These are phyloP conservation scores for Xylariales sp. DNA, from an alignment of 2,329 filamentous ascomycete species.

Conservation along the genomic window DNA sequence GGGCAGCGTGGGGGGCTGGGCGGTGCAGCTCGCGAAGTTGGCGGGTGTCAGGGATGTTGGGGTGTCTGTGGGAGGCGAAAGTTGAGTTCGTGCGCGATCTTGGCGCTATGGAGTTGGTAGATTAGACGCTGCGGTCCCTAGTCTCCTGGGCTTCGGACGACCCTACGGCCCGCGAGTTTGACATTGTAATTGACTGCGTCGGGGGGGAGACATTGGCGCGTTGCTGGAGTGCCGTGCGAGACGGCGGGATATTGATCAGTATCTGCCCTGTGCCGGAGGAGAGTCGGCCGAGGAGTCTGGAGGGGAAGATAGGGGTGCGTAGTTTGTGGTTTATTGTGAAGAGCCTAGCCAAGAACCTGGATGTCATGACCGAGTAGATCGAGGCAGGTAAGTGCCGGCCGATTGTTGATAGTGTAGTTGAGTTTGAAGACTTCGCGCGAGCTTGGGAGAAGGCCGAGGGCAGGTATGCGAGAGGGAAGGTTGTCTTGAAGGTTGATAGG, in stretches of 20 bases:
- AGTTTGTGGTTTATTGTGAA: not conserved
- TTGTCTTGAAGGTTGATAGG: not conserved
- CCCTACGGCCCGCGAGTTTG: not conserved
- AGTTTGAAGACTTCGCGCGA: not conserved
- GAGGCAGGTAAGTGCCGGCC: not conserved
- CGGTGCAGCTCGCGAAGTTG: not conserved
- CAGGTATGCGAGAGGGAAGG: constrained; percentile 8
- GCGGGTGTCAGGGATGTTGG: not conserved
- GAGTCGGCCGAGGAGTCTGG: not conserved
- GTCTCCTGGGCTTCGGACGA: not conserved
- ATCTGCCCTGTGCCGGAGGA: not conserved
- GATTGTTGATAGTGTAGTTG: not conserved
- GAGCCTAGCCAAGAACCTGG: not conserved
- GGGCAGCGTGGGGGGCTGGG: not conserved
- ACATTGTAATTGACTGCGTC: not conserved
- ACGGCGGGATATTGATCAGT: not conserved
- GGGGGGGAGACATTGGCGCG: not conserved
- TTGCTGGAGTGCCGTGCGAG: not conserved
- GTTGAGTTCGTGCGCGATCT: not conserved
- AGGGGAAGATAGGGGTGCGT: not conserved
- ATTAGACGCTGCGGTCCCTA: not conserved
- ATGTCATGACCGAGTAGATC: not conserved
- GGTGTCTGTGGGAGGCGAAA: not conserved
- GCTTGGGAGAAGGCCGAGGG: not conserved
- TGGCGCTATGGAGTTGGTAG: not conserved